These are phyloP conservation scores for Alternaria ventricosa DNA, from an alignment of 2,329 filamentous ascomycete genomes.

Conservation along the genomic window DNA sequence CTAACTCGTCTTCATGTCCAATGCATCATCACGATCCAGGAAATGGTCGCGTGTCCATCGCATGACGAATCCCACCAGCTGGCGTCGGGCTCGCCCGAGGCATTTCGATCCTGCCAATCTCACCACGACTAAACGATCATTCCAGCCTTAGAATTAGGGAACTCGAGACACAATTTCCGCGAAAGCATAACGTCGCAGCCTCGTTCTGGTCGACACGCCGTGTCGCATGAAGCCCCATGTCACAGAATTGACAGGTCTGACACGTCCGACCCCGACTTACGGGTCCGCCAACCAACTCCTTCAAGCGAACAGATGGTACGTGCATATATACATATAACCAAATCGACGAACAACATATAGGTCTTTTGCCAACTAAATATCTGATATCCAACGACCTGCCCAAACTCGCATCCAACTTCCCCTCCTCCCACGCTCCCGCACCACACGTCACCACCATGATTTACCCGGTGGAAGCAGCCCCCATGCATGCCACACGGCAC, in stretches of 20 bases:
- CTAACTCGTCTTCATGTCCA: not conserved
- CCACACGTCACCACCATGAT: constrained; percentile 10
- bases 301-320: constrained; percentile 11
- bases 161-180: constrained; percentile 1
- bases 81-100: not conserved
- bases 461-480: constrained; percentile 19
- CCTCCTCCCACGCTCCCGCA: not conserved
- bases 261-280: not conserved
- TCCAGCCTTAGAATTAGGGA: not conserved
- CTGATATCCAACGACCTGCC: not conserved
- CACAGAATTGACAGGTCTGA: constrained; percentile 14
- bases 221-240: constrained; percentile 19
- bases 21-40: not conserved
- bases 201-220: constrained; percentile 1
- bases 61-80: not conserved
- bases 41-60: not conserved
- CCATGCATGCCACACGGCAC: constrained; percentile 10
- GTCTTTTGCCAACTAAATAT: not conserved
- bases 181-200: constrained; percentile 5
- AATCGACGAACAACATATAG: not conserved
- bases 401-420: not conserved
- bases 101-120: not conserved
- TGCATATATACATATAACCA: constrained; percentile 10
- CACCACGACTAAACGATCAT: not conserved
- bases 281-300: not conserved